phyloP scores from a whole-genome alignment of 2,329 filamentous ascomycete species.

The Coniella vitis region DNA sequence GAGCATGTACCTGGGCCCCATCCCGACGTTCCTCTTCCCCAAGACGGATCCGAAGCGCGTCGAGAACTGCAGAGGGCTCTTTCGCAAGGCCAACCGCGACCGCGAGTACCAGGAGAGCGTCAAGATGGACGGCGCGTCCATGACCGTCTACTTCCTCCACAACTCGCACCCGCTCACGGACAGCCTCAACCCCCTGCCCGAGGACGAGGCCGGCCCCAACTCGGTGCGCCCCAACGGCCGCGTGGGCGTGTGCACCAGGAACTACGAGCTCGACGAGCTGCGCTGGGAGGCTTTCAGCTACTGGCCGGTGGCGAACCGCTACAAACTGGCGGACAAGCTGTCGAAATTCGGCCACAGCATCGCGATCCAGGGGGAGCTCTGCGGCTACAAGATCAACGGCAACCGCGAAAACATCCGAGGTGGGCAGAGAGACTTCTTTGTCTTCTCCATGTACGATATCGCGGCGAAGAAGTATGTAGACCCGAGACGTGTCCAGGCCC shows the following conservation, averaged over 20 bases:
- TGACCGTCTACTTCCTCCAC: slow-evolving; percentile 31
- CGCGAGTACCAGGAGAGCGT: slow-evolving; percentile 29
- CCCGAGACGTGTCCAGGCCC: slow-evolving; percentile 23
- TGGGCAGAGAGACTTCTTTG: slow-evolving; percentile 25
- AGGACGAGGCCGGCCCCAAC: slow-evolving; percentile 13
- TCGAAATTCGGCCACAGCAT: slow-evolving; percentile 17
- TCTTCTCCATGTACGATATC: slow-evolving; percentile 29
- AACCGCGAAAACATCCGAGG: slow-evolving; percentile 24
- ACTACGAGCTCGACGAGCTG: slow-evolving; percentile 21
- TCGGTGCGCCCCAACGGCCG: slow-evolving; percentile 21
- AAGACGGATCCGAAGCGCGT: slow-evolving; percentile 22
- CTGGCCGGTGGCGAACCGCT: slow-evolving; percentile 21
- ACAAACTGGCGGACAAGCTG: slow-evolving; percentile 21
- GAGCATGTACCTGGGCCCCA: slow-evolving; percentile 11
- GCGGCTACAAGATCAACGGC: slow-evolving; percentile 22
- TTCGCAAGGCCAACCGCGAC: slow-evolving; percentile 19
- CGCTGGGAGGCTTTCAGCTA: slow-evolving; percentile 11
- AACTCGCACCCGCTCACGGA: slow-evolving; percentile 17
- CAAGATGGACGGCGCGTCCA: slow-evolving; percentile 34
- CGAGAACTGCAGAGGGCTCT: slow-evolving; percentile 22
- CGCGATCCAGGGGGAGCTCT: slow-evolving; percentile 27
- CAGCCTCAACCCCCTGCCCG: slow-evolving; percentile 5
- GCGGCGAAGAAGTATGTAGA: slow-evolving; percentile 22
- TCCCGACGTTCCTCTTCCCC: slow-evolving; percentile 19
- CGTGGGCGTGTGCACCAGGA: slow-evolving; percentile 27